phyloP scores from a whole-genome alignment of 345 rosid species.

The Streptanthus diversifolius region DNA sequence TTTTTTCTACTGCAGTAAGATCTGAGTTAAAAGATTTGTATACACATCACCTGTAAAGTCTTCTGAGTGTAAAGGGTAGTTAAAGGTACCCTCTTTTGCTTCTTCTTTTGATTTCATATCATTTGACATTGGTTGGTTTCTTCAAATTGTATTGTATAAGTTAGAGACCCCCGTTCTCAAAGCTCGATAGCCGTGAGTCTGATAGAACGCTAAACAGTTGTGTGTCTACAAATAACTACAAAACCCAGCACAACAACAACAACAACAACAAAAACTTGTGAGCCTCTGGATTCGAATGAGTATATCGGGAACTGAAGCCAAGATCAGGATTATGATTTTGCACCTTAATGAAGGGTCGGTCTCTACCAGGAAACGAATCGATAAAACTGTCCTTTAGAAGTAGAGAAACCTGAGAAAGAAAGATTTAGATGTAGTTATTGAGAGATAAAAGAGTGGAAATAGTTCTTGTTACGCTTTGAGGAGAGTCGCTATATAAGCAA shows the following conservation, averaged over 20 bases:
- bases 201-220: constrained; percentile 73
- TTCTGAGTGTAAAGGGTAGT: constrained; percentile 13
- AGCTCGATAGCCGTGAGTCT: constrained; percentile 67
- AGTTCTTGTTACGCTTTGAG: not conserved
- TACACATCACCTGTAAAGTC: constrained; percentile 18
- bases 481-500: constrained; percentile 8
- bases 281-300: constrained; percentile 9
- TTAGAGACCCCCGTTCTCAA: constrained; percentile 52
- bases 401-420: constrained; percentile 68
- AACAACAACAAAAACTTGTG: not conserved
- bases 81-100: not conserved
- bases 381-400: constrained; percentile 91
- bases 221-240: constrained; percentile 80
- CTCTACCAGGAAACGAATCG: constrained; percentile 79
- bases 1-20: constrained; percentile 18
- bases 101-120: not conserved
- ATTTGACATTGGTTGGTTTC: constrained; percentile 16
- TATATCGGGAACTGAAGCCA: not conserved
- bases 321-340: not conserved
- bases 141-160: constrained; percentile 25
- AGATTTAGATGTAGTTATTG: not conserved
- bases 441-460: not conserved
- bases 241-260: not conserved
- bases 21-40: constrained; percentile 14
- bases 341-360: constrained; percentile 81